These are phyloP conservation scores for Uronychia binucleata DNA, from an alignment of 73 alveolate genomes.

Conservation along the genomic window DNA sequence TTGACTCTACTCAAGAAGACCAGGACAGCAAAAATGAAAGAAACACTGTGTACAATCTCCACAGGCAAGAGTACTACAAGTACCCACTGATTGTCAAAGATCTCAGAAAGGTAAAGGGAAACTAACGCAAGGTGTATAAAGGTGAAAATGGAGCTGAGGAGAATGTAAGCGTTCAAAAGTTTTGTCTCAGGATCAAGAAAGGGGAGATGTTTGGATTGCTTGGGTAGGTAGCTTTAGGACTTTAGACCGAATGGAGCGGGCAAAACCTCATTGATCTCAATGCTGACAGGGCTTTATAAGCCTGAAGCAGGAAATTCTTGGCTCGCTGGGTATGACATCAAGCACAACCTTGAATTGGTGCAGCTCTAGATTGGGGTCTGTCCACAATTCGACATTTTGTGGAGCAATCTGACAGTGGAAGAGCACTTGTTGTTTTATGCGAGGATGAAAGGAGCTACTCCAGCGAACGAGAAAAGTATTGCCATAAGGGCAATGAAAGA, in stretches of 20 bases:
- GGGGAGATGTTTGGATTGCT: slow-evolving; percentile 97
- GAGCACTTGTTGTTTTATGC: slow-evolving; percentile 96
- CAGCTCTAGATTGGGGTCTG: slow-evolving; percentile 97
- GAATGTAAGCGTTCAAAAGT: slow-evolving; percentile 21
- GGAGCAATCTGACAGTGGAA: slow-evolving; percentile 91
- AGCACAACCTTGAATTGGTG: slow-evolving; percentile 75
- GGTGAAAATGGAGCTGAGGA: not conserved
- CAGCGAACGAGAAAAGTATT: slow-evolving; percentile 67
- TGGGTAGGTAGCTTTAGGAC: slow-evolving; percentile 28
- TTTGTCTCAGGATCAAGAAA: slow-evolving; percentile 69
- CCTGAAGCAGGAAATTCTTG: slow-evolving; percentile 96
- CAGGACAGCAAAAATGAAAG: slow-evolving; percentile 73
- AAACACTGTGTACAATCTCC: slow-evolving; percentile 55
- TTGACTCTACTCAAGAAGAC: slow-evolving; percentile 65
- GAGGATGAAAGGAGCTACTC: slow-evolving; percentile 87
- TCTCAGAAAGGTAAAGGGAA: slow-evolving; percentile 58
- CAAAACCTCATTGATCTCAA: slow-evolving; percentile 94
- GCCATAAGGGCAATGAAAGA: slow-evolving; percentile 89
- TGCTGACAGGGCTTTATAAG: slow-evolving; percentile 93
- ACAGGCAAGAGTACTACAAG: slow-evolving; percentile 36
- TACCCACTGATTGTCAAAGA: slow-evolving; percentile 80
- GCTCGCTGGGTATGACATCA: slow-evolving; percentile 94
- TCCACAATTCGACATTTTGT: slow-evolving; percentile 97
- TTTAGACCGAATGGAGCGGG: slow-evolving; percentile 99
- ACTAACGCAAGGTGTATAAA: not conserved